Conservation (phyloP, 345 rosid genomes). For the Ceriops tagal region DNA sequence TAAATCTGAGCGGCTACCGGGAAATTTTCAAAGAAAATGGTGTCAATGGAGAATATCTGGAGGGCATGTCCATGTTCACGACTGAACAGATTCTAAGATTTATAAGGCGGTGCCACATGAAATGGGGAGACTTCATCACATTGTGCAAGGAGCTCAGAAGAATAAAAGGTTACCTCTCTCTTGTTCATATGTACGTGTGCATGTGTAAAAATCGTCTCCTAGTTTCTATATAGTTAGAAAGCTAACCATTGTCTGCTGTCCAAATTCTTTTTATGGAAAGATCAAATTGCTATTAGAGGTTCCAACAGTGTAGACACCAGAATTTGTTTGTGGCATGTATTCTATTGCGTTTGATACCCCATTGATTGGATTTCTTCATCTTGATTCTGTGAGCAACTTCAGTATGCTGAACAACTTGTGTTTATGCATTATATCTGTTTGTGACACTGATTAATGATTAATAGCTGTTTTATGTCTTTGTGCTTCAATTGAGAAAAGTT, state of each 20-base stretch:
- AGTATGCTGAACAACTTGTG: background rate
- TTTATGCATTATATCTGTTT: background rate
- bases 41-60: constrained; percentile 91
- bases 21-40: constrained; percentile 85
- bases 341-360: too few species aligned
- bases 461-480: too few species aligned
- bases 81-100: constrained; percentile 96
- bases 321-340: too few species aligned
- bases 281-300: background rate
- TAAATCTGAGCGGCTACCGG: constrained; percentile 84
- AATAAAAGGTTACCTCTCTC: constrained; percentile 64
- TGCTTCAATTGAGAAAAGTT: too few species aligned
- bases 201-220: background rate
- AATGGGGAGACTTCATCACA: constrained; percentile 99
- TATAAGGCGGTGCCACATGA: constrained; percentile 98
- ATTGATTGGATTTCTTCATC: too few species aligned
- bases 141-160: constrained; percentile 95
- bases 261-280: background rate
- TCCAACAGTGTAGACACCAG: too few species aligned
- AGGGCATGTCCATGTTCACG: constrained; percentile 97
- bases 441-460: too few species aligned
- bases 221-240: background rate
- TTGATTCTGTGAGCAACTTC: background rate
- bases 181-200: background rate
- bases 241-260: background rate